Conservation (phyloP, 192 early-diverging fungal species). For the Dissophora ornata region DNA sequence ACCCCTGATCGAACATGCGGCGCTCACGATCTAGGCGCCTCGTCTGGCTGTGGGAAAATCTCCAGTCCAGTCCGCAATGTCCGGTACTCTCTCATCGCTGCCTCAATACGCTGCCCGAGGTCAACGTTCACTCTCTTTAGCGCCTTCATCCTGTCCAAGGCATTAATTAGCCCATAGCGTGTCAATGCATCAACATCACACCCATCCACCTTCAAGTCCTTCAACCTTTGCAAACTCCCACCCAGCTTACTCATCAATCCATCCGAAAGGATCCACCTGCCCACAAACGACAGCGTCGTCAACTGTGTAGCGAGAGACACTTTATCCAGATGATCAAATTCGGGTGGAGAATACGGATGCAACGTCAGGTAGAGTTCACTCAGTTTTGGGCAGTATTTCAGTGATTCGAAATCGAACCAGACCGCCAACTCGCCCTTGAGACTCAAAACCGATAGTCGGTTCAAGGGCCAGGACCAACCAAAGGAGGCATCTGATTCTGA, state of each 20-base stretch:
- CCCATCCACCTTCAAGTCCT: constrained; percentile 1
- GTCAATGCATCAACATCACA: constrained; percentile 30
- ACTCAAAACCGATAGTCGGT: constrained; percentile 5
- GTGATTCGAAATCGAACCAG: constrained; percentile 39
- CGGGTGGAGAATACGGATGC: constrained; percentile 36
- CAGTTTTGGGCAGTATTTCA: constrained; percentile 22
- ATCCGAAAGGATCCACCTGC: constrained; percentile 35
- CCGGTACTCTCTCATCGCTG: neutral
- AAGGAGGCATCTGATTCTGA: constrained; percentile 14
- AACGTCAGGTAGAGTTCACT: constrained; percentile 26
- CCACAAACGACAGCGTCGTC: constrained; percentile 6
- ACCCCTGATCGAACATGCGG: too few relatives aligned
- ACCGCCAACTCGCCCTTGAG: constrained; percentile 32
- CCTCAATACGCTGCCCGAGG: neutral
- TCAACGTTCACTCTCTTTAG: constrained; percentile 5
- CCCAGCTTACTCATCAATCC: neutral
- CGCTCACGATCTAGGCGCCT: too few relatives aligned
- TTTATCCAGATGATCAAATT: constrained; percentile 15
- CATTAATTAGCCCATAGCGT: neutral
- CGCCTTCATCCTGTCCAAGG: constrained; percentile 21
- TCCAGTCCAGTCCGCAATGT: neutral
- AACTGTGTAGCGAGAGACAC: constrained; percentile 15
- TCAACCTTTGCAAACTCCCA: neutral
- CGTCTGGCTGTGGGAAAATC: too few relatives aligned
- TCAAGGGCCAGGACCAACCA: constrained; percentile 38